Percentiles rank a stretch among this genome's conserved stretches.
Conservation (phyloP, 2,329 filamentous ascomycete species). For the Clonostachys sp. region DNA sequence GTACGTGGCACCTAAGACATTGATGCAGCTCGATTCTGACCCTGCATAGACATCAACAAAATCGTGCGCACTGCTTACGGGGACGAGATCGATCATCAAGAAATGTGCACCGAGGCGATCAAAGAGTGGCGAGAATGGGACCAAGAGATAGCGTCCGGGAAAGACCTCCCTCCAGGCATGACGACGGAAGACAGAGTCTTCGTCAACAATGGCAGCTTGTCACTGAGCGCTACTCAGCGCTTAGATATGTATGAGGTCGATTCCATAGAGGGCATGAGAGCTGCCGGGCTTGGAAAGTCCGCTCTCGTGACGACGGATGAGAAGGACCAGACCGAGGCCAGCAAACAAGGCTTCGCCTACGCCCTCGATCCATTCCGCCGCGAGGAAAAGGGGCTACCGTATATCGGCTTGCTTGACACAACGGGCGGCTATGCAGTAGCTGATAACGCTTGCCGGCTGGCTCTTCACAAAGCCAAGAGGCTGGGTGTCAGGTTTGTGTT, state of each 20-base stretch:
- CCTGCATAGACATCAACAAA: conserved; percentile 25
- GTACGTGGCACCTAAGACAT: conserved; percentile 6
- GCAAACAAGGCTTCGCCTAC: no score
- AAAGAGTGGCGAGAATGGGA: conserved; percentile 39
- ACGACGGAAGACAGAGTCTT: conserved; percentile 26
- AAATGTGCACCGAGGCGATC: conserved; percentile 35
- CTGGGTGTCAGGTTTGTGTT: conserved; percentile 37
- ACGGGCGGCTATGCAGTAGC: conserved; percentile 38
- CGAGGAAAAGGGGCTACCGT: conserved; percentile 16
- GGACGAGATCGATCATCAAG: conserved; percentile 36
- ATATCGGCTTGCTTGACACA: conserved; percentile 36
- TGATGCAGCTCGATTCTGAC: background rate
- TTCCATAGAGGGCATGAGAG: conserved; percentile 26
- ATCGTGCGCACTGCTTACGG: conserved; percentile 31
- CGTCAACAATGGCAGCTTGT: conserved; percentile 27
- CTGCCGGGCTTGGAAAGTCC: conserved; percentile 22
- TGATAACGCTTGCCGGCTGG: conserved; percentile 38
- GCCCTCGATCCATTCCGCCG: conserved; percentile 4
- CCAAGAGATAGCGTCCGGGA: conserved; percentile 19
- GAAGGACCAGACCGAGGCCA: conserved; percentile 10
- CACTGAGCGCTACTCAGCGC: conserved; percentile 11
- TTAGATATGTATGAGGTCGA: conserved; percentile 25
- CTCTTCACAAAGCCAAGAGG: conserved; percentile 30
- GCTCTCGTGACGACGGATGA: conserved; percentile 17
- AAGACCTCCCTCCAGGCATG: conserved; percentile 27